Conservation (phyloP, 148 eudicot genomes). For the Amaranthus cruentus region DNA sequence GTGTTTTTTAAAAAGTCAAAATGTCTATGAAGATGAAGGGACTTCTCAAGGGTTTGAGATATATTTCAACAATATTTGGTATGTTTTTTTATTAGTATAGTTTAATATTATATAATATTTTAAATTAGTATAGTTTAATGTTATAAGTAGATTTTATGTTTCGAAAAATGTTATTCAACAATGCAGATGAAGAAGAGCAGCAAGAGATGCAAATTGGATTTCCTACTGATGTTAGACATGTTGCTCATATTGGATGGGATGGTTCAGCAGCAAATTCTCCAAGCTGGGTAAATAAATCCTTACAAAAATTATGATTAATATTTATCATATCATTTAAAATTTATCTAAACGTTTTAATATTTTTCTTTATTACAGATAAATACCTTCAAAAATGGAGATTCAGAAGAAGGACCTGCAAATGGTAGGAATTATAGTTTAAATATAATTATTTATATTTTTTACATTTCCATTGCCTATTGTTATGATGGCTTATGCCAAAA, state of each 20-base stretch:
- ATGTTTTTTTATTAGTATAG: background rate
- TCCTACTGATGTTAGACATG: slow-evolving; percentile 56
- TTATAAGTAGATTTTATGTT: background rate
- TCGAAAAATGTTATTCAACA: background rate
- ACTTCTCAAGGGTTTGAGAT: slow-evolving; percentile 24
- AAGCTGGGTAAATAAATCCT: slow-evolving; percentile 29
- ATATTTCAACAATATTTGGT: slow-evolving; percentile 26
- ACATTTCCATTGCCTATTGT: too few species aligned
- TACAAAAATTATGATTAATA: background rate
- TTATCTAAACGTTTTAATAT: background rate
- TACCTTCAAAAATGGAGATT: slow-evolving; percentile 19
- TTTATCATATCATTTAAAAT: background rate
- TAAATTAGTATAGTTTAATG: too few species aligned
- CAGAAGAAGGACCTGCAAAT: slow-evolving; percentile 16
- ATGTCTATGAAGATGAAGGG: slow-evolving; percentile 24
- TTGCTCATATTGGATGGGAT: slow-evolving; percentile 57
- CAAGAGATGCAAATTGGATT: slow-evolving; percentile 42
- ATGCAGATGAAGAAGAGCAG: slow-evolving; percentile 38
- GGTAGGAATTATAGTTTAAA: slow-evolving; percentile 3
- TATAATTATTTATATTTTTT: too few species aligned
- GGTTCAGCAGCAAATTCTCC: slow-evolving; percentile 50
- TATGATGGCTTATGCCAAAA: too few species aligned
- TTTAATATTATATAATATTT: too few species aligned
- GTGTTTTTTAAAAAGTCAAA: background rate
- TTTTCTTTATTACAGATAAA: slow-evolving; percentile 8